Percentiles rank a stretch among this genome's conserved stretches.
Evolutionary conservation across 306 rosid species (phyloP).

Genomic region (Fragaria nilgerrensis): DNA sequence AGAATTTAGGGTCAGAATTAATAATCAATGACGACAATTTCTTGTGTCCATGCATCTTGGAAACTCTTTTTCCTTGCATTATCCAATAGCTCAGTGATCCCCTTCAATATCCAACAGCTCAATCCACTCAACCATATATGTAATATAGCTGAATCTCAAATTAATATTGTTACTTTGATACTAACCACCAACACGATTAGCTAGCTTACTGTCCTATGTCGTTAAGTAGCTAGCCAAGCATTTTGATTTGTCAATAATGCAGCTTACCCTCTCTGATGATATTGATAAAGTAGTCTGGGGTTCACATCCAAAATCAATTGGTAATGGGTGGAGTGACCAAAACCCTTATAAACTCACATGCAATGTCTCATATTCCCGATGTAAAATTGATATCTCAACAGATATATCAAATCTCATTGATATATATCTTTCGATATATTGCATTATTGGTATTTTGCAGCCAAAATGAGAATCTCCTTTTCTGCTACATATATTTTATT

Average conservation of each 20-base stretch:
- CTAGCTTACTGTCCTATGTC: conserved; percentile 18
- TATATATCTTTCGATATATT: background rate
- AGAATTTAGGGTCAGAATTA: background rate
- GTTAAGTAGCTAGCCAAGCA: conserved; percentile 15
- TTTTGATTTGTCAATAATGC: background rate
- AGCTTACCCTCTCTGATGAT: conserved; percentile 14
- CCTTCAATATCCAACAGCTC: background rate
- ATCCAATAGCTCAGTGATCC: background rate
- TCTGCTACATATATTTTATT: background rate
- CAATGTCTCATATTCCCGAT: too few species aligned
- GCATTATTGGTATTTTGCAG: conserved; percentile 13
- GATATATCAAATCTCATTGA: conserved; percentile 19
- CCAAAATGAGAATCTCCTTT: background rate
- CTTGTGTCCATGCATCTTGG: background rate
- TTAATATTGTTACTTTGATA: background rate
- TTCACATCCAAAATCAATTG: too few species aligned
- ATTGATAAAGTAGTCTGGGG: too few species aligned
- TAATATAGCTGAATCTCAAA: too few species aligned
- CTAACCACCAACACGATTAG: conserved; percentile 26
- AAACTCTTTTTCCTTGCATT: background rate
- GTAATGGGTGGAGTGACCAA: too few species aligned
- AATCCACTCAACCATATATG: background rate
- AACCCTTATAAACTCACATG: too few species aligned
- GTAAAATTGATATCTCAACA: too few species aligned
- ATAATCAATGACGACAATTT: background rate